Conservation (phyloP, 352 stramenopile species). For the Phytophthora pinifolia region DNA sequence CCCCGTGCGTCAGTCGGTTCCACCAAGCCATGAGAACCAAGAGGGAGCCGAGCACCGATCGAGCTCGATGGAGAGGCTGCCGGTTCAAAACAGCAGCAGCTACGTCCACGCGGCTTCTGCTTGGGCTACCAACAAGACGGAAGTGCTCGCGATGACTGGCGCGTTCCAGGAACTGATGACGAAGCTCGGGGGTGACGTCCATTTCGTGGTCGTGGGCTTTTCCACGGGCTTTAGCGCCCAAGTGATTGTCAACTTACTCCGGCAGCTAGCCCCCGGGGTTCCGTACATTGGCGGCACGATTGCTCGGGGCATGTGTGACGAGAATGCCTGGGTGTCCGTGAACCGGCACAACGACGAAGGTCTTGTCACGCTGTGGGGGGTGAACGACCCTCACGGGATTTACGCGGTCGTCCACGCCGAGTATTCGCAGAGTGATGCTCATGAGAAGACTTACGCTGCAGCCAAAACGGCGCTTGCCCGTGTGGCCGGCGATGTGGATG, state of each 20-base stretch:
- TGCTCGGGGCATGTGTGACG: slow-evolving; percentile 82
- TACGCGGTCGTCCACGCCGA: slow-evolving; percentile 82
- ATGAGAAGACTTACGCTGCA: slow-evolving; percentile 76
- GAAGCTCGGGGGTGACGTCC: slow-evolving; percentile 74
- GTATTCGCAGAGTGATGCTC: slow-evolving; percentile 78
- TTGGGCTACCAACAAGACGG: slow-evolving; percentile 72
- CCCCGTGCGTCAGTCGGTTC: slow-evolving; percentile 24
- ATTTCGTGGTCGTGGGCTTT: slow-evolving; percentile 87
- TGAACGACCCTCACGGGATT: slow-evolving; percentile 81
- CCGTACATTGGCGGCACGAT: slow-evolving; percentile 87
- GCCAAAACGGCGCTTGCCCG: slow-evolving; percentile 64
- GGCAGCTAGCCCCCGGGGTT: slow-evolving; percentile 73
- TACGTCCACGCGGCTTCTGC: slow-evolving; percentile 72
- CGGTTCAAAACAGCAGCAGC: slow-evolving; percentile 53
- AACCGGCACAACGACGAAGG: slow-evolving; percentile 86
- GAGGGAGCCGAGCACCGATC: slow-evolving; percentile 49
- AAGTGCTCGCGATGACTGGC: slow-evolving; percentile 70
- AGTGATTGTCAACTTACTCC: slow-evolving; percentile 68
- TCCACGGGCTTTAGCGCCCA: slow-evolving; percentile 82
- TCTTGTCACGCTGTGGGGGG: slow-evolving; percentile 81
- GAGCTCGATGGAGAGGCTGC: slow-evolving; percentile 50
- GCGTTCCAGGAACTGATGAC: slow-evolving; percentile 81
- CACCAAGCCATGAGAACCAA: slow-evolving; percentile 27
- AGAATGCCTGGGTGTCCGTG: slow-evolving; percentile 87
- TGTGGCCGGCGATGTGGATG: slow-evolving; percentile 55